A percentile compares a stretch with the other conserved stretches of the same genome.
These are phyloP conservation scores for Tritrichomonas foetus DNA, from an alignment of 208 protist genomes.

Conservation along the genomic window DNA sequence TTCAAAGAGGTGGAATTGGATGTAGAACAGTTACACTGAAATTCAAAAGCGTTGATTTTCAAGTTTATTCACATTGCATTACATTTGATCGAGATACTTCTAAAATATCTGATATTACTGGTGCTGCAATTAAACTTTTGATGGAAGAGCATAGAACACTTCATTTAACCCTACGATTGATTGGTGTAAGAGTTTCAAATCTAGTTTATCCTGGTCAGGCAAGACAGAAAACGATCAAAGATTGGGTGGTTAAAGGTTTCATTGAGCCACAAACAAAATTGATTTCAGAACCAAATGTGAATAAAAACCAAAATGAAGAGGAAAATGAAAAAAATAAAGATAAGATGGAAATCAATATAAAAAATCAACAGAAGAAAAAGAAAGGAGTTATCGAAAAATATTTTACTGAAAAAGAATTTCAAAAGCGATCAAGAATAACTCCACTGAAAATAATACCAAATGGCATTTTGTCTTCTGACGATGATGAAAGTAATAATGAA, in stretches of 20 bases:
- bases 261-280: too few species aligned
- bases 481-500: too few species aligned
- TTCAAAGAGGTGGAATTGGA: neutral
- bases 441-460: too few species aligned
- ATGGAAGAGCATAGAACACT: neutral
- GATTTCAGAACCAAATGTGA: too few species aligned
- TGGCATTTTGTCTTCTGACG: too few species aligned
- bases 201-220: neutral
- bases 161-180: neutral
- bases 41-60: neutral
- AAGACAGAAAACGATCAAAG: neutral
- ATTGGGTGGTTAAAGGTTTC: neutral
- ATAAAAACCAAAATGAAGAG: too few species aligned
- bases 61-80: neutral
- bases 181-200: constrained; percentile 20
- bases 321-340: too few species aligned
- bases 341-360: too few species aligned
- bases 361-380: too few species aligned
- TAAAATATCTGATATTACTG: neutral
- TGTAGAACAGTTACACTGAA: neutral
- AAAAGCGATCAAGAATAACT: too few species aligned
- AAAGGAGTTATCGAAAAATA: too few species aligned
- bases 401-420: too few species aligned
- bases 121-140: neutral
- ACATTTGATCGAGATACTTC: neutral